phyloP scores from a whole-genome alignment of 1,284 basidiomycete genomes.

The Apiotrichum mycotoxinovorans region DNA sequence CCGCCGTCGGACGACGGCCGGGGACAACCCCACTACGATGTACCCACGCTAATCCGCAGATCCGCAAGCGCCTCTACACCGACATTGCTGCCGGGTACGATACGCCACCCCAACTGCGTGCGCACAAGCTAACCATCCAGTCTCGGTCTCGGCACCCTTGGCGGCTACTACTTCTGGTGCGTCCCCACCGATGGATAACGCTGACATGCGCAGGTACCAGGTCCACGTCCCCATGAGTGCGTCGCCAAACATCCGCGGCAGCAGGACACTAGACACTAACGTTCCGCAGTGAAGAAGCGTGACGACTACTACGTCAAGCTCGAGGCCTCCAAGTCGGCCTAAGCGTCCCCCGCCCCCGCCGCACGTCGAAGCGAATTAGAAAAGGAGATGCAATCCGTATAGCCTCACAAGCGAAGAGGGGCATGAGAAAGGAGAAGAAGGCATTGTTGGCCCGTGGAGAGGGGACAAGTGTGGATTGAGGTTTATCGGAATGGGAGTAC shows the following conservation, averaged over 20 bases:
- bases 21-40: not conserved
- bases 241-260: not conserved
- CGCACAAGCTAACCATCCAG: slow-evolving; percentile 7
- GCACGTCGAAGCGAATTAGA: not conserved
- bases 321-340: slow-evolving; percentile 15
- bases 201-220: slow-evolving; percentile 15
- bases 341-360: slow-evolving; percentile 2
- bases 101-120: not conserved
- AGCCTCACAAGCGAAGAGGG: too few relatives aligned
- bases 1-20: not conserved
- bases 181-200: not conserved
- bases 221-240: slow-evolving; percentile 20
- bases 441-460: not conserved
- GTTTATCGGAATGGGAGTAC: too few relatives aligned
- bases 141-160: slow-evolving; percentile 13
- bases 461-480: too few relatives aligned
- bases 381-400: too few relatives aligned
- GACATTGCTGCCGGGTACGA: slow-evolving; percentile 15
- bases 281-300: slow-evolving; percentile 21
- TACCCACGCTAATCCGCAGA: slow-evolving; percentile 5
- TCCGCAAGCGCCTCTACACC: slow-evolving; percentile 13
- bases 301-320: slow-evolving; percentile 23
- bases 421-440: not conserved
- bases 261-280: not conserved
- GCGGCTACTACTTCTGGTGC: slow-evolving; percentile 22